phyloP scores from a whole-genome alignment of 2,329 filamentous ascomycete genomes.

The Fusarium torreyae region DNA sequence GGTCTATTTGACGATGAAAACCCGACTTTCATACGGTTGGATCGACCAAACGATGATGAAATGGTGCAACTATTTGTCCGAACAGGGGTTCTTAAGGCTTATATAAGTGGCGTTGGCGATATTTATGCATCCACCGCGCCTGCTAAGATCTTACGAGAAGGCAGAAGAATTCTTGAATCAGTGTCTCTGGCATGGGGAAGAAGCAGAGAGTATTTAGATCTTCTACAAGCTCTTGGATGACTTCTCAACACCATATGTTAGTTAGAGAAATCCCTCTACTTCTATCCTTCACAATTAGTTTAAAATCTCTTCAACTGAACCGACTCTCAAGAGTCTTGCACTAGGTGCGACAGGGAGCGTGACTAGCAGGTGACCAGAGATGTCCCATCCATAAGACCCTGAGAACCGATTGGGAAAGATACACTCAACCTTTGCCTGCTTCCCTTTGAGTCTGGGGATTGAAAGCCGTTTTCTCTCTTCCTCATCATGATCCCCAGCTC shows the following conservation, averaged over 20 bases:
- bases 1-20: constrained; percentile 6
- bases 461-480: background rate
- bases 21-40: constrained; percentile 65
- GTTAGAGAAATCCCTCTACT: too few species aligned
- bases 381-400: background rate
- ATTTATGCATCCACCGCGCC: constrained; percentile 52
- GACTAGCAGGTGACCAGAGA: background rate
- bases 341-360: background rate
- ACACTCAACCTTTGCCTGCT: background rate
- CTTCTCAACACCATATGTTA: too few species aligned
- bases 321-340: background rate
- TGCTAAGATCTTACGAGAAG: constrained; percentile 40
- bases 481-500: background rate
- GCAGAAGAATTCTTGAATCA: constrained; percentile 36
- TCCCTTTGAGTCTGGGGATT: background rate
- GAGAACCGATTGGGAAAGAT: background rate
- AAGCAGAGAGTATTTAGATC: constrained; percentile 16
- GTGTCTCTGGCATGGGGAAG: constrained; percentile 41
- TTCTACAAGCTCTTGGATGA: constrained; percentile 4
- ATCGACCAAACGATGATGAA: constrained; percentile 71
- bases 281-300: background rate
- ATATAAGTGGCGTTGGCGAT: constrained; percentile 68
- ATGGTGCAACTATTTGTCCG: constrained; percentile 70
- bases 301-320: background rate
- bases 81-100: constrained; percentile 64